Evolutionary conservation across 2,329 filamentous ascomycete genomes (phyloP).

Genomic region (Sporothrix variecibatus): DNA sequence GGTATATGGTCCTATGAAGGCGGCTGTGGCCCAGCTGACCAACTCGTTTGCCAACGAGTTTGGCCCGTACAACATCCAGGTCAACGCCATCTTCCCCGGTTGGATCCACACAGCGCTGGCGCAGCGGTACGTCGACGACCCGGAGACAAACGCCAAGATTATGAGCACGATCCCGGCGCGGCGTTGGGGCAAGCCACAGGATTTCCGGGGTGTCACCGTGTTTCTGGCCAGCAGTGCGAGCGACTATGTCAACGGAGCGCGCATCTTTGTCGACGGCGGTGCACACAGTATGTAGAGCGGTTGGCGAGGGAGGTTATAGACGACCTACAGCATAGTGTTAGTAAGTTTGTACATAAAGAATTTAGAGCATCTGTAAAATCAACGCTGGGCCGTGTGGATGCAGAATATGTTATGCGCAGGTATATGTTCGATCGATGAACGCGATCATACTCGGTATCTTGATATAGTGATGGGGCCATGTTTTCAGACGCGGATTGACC

Average conservation of each 20-base stretch:
- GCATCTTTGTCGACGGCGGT: slow-evolving; percentile 5
- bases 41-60: slow-evolving; percentile 32
- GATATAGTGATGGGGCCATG: no score
- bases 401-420: no score
- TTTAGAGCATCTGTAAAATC: background rate
- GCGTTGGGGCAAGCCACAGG: slow-evolving; percentile 53
- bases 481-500: no score
- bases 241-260: background rate
- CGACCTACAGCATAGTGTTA: background rate
- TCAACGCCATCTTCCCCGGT: slow-evolving; percentile 23
- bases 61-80: slow-evolving; percentile 30
- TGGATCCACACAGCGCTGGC: slow-evolving; percentile 28
- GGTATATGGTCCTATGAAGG: slow-evolving; percentile 31
- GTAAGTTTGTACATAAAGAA: background rate
- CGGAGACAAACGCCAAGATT: background rate
- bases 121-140: slow-evolving; percentile 50
- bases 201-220: slow-evolving; percentile 64
- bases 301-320: background rate
- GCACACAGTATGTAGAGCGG: background rate
- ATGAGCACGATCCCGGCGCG: slow-evolving; percentile 37
- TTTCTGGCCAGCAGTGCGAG: slow-evolving; percentile 52
- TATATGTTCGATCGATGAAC: no score
- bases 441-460: no score
- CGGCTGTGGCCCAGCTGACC: slow-evolving; percentile 30
- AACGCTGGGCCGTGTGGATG: background rate